Evolutionary conservation across 164 flowering plant genomes (phyloP).

Genomic region (Vitis amurensis): DNA sequence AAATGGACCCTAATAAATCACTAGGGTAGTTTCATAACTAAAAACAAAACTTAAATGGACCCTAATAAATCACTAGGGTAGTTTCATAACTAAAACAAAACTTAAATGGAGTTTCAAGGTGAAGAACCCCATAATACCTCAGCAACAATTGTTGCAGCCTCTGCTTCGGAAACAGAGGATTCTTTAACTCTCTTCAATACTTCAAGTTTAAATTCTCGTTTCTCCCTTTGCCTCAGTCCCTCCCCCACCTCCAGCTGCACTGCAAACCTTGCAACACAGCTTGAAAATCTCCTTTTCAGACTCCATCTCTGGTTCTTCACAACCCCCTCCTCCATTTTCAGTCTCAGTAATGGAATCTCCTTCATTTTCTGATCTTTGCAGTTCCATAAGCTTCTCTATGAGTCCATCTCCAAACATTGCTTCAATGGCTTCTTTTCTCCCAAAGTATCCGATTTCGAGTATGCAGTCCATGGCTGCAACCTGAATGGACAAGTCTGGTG

Average conservation of each 20-base stretch:
- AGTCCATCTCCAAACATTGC: conserved; percentile 19
- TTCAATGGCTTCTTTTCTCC: conserved; percentile 27
- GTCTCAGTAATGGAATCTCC: neutral
- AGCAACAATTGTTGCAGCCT: conserved; percentile 26
- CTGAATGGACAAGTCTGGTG: conserved; percentile 8
- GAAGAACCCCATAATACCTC: conserved; percentile 49
- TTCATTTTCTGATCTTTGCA: conserved; percentile 22
- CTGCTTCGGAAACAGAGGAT: conserved; percentile 31
- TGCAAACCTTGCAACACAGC: conserved; percentile 33
- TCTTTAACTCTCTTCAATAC: conserved; percentile 31
- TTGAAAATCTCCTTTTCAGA: conserved; percentile 1
- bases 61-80: too few species aligned
- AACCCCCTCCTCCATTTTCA: neutral
- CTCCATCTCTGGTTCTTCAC: neutral
- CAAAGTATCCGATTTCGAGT: conserved; percentile 19
- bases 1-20: too few species aligned
- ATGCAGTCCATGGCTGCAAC: conserved; percentile 19
- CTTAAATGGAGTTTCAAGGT: conserved; percentile 7
- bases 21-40: too few species aligned
- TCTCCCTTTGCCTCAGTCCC: conserved; percentile 31
- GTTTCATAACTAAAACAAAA: neutral
- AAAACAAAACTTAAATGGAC: neutral
- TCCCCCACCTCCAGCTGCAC: conserved; percentile 41
- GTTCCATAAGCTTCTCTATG: conserved; percentile 26
- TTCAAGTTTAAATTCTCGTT: conserved; percentile 23